Evolutionary conservation across 1,284 basidiomycete species (phyloP).

Genomic region (Leucoagaricus sp.): DNA sequence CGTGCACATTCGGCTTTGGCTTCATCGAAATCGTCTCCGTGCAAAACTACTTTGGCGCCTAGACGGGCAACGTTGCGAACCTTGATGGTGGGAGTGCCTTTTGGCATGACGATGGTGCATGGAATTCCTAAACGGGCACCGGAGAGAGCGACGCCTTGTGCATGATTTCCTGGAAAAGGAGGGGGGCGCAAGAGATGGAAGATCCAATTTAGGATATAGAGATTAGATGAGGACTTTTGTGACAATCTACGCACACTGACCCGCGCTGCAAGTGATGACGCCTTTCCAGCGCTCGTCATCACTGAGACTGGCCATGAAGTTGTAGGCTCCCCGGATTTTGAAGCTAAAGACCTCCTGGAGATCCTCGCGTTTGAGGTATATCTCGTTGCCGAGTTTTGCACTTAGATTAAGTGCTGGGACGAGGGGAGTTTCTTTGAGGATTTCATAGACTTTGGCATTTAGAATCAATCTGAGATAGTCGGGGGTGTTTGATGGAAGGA

Average conservation of each 20-base stretch:
- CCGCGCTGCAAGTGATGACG: slow-evolving; percentile 96
- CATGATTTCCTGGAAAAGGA: slow-evolving; percentile 87
- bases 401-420: slow-evolving; percentile 88
- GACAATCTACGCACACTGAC: slow-evolving; percentile 66
- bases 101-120: slow-evolving; percentile 98
- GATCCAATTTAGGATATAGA: not conserved
- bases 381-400: slow-evolving; percentile 85
- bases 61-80: slow-evolving; percentile 91
- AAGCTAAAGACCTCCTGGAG: slow-evolving; percentile 98
- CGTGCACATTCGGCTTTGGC: slow-evolving; percentile 95
- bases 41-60: slow-evolving; percentile 92
- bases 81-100: slow-evolving; percentile 95
- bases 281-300: slow-evolving; percentile 96
- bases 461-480: slow-evolving; percentile 96
- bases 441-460: slow-evolving; percentile 92
- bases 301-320: slow-evolving; percentile 92
- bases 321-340: slow-evolving; percentile 98
- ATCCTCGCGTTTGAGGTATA: slow-evolving; percentile 95
- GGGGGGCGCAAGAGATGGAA: slow-evolving; percentile 12
- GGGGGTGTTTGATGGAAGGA: slow-evolving; percentile 74
- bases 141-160: slow-evolving; percentile 96
- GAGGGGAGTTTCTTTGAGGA: slow-evolving; percentile 91
- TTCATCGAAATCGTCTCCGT: slow-evolving; percentile 94
- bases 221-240: not conserved
- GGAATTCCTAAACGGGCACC: slow-evolving; percentile 86